These are phyloP conservation scores for Golubevia pallescens DNA, from an alignment of 1,284 basidiomycete species.

Conservation along the genomic window DNA sequence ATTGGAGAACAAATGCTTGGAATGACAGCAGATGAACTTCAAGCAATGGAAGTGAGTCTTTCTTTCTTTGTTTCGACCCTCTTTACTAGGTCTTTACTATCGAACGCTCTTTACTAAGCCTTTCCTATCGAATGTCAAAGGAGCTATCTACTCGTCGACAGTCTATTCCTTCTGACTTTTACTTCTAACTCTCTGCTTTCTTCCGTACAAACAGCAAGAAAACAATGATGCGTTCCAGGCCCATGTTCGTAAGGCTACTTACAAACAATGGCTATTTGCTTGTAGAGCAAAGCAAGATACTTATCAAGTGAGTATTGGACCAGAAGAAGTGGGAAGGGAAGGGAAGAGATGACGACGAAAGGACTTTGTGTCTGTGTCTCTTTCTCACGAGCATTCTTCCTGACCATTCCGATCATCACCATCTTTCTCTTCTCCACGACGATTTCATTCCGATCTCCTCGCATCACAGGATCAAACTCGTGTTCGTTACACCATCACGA, in stretches of 20 bases:
- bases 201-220: conserved; percentile 68
- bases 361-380: neutral
- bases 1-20: conserved; percentile 80
- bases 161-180: conserved; percentile 8
- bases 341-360: neutral
- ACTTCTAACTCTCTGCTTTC: neutral
- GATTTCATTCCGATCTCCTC: neutral
- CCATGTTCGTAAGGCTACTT: conserved; percentile 74
- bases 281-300: conserved; percentile 87
- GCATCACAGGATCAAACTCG: conserved; percentile 31
- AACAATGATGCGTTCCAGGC: conserved; percentile 73
- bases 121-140: neutral
- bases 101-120: neutral
- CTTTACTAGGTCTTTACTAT: conserved; percentile 6
- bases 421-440: neutral
- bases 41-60: conserved; percentile 72
- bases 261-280: conserved; percentile 79
- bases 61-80: neutral
- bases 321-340: conserved; percentile 42
- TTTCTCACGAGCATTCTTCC: neutral
- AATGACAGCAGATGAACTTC: conserved; percentile 79
- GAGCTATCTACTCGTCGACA: no score
- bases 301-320: conserved; percentile 61
- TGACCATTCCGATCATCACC: neutral
- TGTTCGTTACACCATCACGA: conserved; percentile 53